Evolutionary conservation across 208 protist genomes (phyloP), one percentile per base, ranked within the genome.

Genomic region (Leishmania martiniquensis): DNA sequence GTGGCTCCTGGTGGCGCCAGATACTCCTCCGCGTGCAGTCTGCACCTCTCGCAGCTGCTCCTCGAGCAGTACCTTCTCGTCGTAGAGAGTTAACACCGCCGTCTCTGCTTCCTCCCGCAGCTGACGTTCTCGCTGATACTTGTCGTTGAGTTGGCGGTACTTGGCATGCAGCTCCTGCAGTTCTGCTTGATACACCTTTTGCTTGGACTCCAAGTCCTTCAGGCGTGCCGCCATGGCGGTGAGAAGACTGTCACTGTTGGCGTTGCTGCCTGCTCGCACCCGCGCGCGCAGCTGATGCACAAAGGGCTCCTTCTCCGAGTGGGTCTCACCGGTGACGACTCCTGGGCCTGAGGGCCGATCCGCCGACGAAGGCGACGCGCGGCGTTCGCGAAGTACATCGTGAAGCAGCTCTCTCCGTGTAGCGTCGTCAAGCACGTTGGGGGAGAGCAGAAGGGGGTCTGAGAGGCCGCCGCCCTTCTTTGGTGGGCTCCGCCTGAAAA

Each of bases 391-490:
- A 80, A 91, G 81, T 17, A 93, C 86, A 13, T 95, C 81, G 7
- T 90, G 76, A 63, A 97, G 71, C 49, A 97, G 86, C 76, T 91
- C 82, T 17, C 80, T 72, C 1, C 94, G 87, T 42, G 92, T 95
- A 6, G 95, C 92, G 45, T 94, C 92, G 77, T 97, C 94, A 29
- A 97, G 87, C 4, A 92, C 89, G 54, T 97, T 88, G 4, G 91
- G 89, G 22, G 89, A 85, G 25, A 97, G 85, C 49, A 97, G 85
- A 52, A 73, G 87, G 29, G 62, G 83, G 47, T 77, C 83, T 37
- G 34, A 68, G 22, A 72, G 59, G 65, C 62, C 52, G 32, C 39
- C 45, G 34, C 39, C 39, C 42, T 72, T 78, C 71, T 76, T 84
- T 13, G 63, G n/a, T 68, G 77, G 54, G 54, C 54, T 72, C 67